Evolutionary conservation across 169 alveolate genomes (phyloP), one percentile per base, ranked within the genome.

Genomic region (Amoebophrya sp.): DNA sequence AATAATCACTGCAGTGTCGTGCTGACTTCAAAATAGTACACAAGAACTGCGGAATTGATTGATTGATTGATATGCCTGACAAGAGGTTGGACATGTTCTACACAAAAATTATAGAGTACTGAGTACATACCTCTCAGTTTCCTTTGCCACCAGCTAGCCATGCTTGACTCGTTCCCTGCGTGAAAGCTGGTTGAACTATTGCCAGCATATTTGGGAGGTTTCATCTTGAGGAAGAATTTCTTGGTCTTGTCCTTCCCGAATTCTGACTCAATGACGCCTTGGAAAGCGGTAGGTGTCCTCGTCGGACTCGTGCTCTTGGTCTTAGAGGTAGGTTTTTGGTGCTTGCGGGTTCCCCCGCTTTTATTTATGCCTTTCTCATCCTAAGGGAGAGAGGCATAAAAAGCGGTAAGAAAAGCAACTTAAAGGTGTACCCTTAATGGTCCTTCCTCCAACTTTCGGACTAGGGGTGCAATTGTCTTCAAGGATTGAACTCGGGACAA

Each of bases 91-190:
- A 36, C 36, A 65, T 36, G 83, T 26, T 6, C 83, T n/a, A n/a
- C n/a, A n/a, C n/a, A n/a, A n/a, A n/a, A n/a, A n/a, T n/a, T n/a
- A n/a, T n/a, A n/a, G n/a, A n/a, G n/a, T n/a, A n/a, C n/a, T n/a
- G n/a, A n/a, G n/a, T n/a, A n/a, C n/a, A n/a, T n/a, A n/a, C 83
- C 83, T 29, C 38, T 65, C 83, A 65, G 26, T 36, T 65, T 65
- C 83, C n/a, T 65, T 29, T 65, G 83, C 83, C 83, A 65, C 83
- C 83, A 65, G 39, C 18, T 36, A 29, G 83, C 83, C 83, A 65
- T 65, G 12, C 38, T 0, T 29, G 33, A 6, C 38, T 65, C 83
- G 83, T 65, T 65, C 38, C n/a, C n/a, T 6, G 83, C n/a, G 83
- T 65, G 83, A 26, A 65, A 65, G 33, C 33, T 6, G 33, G 18